Evolutionary conservation across 148 eudicot species (phyloP), one percentile per base, ranked within the genome.

Genomic region (Talinum fruticosum): DNA sequence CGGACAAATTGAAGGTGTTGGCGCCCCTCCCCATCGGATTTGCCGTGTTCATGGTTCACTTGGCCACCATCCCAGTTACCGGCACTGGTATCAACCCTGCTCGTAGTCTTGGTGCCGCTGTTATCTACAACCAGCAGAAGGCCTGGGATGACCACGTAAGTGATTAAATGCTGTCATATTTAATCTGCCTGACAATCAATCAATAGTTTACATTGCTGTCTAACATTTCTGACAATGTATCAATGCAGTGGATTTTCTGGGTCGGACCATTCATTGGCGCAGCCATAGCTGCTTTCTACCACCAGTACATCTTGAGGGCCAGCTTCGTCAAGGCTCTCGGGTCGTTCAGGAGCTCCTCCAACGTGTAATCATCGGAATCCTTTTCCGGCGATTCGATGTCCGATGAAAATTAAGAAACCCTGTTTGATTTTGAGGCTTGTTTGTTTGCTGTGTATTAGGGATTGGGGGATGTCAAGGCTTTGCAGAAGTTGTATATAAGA

Each of bases 21-120:
- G 71, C 71, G 3, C 71, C 71, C 23, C 71, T 68, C 13, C 71
- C 71, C 8, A 68, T 68, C 8, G 71, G 71, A 68, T 68, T 68
- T 2, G 71, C 71, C 3, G 71, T 68, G 71, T 68, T 68, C 71
- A 68, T 68, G 71, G 71, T 68, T 68, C 71, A 68, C 26, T 36
- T 68, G 7, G 71, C 71, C 44, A 68, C 71, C 26, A 68, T 68
- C 41, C 71, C 71, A 19, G 28, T 68, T 23, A 68, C 71, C 24
- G 71, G 71, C 37, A 68, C 71, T 18, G 71, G 71, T 21, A 68
- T 68, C 44, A 68, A 68, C 44, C 71, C 71, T 33, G 71, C 71
- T 68, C 71, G 71, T 8, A 68, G 71, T 34, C 37, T 68, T 68
- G 71, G 71, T 6, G 71, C 71, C 10, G 71, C 71, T 18, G 71